A percentile compares a stretch with the other conserved stretches of the same genome.
Conservation (phyloP, 768 basidiomycete species). For the Macrolepiota fuliginosa region DNA sequence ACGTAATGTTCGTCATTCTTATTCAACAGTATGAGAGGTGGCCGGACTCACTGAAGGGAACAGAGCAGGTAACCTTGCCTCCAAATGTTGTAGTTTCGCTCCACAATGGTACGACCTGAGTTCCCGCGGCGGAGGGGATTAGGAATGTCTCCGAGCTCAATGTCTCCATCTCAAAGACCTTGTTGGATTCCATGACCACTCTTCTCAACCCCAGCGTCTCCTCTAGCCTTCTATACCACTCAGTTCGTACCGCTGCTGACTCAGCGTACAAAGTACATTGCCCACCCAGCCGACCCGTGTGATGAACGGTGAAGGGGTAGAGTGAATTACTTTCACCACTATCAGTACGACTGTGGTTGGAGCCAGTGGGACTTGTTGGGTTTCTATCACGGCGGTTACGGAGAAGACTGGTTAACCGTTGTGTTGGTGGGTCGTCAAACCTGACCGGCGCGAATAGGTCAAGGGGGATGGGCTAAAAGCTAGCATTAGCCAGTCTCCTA, state of each 20-base stretch:
- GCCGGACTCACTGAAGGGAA: slow-evolving; percentile 78
- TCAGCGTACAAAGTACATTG: slow-evolving; percentile 88
- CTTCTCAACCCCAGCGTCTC: slow-evolving; percentile 84
- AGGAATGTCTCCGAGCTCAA: slow-evolving; percentile 88
- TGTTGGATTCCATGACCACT: slow-evolving; percentile 89
- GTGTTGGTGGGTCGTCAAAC: slow-evolving; percentile 77
- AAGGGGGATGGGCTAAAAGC: slow-evolving; percentile 80
- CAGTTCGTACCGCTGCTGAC: slow-evolving; percentile 63
- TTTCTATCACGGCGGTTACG: slow-evolving; percentile 52
- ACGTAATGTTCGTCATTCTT: slow-evolving; percentile 5
- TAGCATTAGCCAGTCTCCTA: slow-evolving; percentile 4
- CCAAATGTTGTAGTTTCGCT: slow-evolving; percentile 71
- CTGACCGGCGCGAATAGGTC: slow-evolving; percentile 85
- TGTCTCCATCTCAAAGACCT: slow-evolving; percentile 91
- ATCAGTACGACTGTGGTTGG: slow-evolving; percentile 25
- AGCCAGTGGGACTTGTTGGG: slow-evolving; percentile 19
- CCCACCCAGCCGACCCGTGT: slow-evolving; percentile 86
- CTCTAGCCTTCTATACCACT: slow-evolving; percentile 89
- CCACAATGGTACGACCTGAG: slow-evolving; percentile 54
- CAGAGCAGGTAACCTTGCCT: slow-evolving; percentile 92
- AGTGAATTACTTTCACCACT: slow-evolving; percentile 70
- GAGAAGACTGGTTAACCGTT: slow-evolving; percentile 71
- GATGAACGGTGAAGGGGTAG: slow-evolving; percentile 86
- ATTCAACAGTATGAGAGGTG: background rate
- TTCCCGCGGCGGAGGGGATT: slow-evolving; percentile 61